These are phyloP conservation scores for Coniochaeta prunicola DNA, from an alignment of 2,329 filamentous ascomycete genomes.

Conservation along the genomic window DNA sequence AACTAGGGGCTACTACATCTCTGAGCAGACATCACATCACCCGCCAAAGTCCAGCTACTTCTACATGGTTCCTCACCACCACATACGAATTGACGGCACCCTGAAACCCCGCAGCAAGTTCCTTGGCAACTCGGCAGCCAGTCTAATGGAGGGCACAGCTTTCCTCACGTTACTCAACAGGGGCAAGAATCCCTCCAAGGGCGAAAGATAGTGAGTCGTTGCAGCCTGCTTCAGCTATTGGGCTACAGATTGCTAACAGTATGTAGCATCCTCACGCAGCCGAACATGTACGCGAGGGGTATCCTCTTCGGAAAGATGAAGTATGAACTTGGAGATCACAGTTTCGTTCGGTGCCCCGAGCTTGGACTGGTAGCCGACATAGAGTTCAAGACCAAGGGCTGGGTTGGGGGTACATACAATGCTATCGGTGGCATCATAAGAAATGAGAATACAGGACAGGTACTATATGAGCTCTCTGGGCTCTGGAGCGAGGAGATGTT, in stretches of 20 bases:
- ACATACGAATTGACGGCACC: conserved; percentile 92
- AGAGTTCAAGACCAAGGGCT: conserved; percentile 98
- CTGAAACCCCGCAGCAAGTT: conserved; percentile 94
- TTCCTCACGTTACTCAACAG: conserved; percentile 77
- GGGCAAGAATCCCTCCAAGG: conserved; percentile 54
- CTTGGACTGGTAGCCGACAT: conserved; percentile 81
- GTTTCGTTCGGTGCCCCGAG: conserved; percentile 85
- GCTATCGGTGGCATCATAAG: conserved; percentile 89
- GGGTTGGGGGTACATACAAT: conserved; percentile 94
- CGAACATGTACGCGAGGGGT: conserved; percentile 97
- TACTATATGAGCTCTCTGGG: conserved; percentile 85
- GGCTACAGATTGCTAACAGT: background rate
- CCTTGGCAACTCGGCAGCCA: conserved; percentile 92
- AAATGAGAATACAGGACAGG: conserved; percentile 77
- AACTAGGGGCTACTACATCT: conserved; percentile 88
- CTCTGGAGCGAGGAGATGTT: conserved; percentile 94
- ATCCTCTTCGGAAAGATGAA: conserved; percentile 99
- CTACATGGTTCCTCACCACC: conserved; percentile 89
- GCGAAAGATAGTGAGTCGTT: conserved; percentile 78
- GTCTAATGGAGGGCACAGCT: conserved; percentile 95
- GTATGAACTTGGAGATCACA: conserved; percentile 95
- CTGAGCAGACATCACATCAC: conserved; percentile 96
- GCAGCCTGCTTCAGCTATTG: background rate
- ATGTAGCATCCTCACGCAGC: conserved; percentile 79
- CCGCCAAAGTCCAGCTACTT: conserved; percentile 99